Conservation (phyloP, 768 basidiomycete species). For the Scleroderma bovista region DNA sequence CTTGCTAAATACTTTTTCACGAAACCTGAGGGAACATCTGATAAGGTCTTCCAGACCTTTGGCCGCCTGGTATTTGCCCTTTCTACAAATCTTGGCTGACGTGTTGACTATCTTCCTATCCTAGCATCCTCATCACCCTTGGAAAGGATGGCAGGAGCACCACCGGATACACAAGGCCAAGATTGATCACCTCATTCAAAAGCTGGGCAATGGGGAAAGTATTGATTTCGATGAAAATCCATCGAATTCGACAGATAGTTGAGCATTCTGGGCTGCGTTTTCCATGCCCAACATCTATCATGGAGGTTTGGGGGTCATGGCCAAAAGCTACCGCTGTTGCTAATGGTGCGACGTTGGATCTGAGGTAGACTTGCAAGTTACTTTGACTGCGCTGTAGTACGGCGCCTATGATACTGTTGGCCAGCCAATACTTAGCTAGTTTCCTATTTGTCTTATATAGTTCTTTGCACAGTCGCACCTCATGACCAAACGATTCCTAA, state of each 20-base stretch:
- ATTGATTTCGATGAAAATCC: slow-evolving; percentile 32
- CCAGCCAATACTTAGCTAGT: no score
- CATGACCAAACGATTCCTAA: no score
- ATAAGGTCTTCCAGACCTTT: slow-evolving; percentile 80
- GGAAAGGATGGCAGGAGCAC: slow-evolving; percentile 95
- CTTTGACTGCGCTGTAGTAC: no score
- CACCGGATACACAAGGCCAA: slow-evolving; percentile 84
- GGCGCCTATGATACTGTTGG: no score
- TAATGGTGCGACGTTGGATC: no score
- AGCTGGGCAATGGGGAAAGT: slow-evolving; percentile 52
- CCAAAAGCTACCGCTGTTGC: no score
- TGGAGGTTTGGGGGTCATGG: no score
- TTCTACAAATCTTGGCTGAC: not conserved
- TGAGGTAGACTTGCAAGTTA: no score
- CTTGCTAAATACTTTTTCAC: slow-evolving; percentile 69
- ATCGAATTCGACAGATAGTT: slow-evolving; percentile 21
- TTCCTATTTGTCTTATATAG: no score
- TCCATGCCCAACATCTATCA: no score
- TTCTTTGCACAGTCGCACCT: no score
- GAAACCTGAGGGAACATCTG: slow-evolving; percentile 76
- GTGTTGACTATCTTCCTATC: not conserved
- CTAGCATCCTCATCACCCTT: slow-evolving; percentile 84
- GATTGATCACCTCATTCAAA: slow-evolving; percentile 73
- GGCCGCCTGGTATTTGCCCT: slow-evolving; percentile 51
- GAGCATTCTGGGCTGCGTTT: not conserved